Conservation (phyloP, 768 basidiomycete species). For the Cystofilobasidium macerans region DNA sequence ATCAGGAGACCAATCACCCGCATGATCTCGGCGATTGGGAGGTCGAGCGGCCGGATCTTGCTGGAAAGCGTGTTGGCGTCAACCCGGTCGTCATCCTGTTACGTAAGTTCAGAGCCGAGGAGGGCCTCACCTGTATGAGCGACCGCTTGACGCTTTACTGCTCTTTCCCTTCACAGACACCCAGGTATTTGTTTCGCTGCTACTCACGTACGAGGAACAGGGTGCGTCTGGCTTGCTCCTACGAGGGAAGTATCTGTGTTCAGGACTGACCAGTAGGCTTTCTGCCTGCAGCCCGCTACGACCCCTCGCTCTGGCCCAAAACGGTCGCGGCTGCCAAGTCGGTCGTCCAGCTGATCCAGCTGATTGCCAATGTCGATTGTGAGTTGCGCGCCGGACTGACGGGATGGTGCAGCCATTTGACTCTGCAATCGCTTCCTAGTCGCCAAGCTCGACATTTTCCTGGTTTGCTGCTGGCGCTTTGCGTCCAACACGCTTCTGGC, state of each 20-base stretch:
- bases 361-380: not conserved
- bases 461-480: not conserved
- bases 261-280: not conserved
- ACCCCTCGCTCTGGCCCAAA: not conserved
- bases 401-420: not conserved
- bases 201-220: not conserved
- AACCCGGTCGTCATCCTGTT: constrained; percentile 2
- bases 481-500: not conserved
- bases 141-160: not conserved
- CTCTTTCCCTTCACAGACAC: not conserved
- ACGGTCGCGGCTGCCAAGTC: not conserved
- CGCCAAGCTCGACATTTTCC: not conserved
- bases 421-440: not conserved
- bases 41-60: not conserved
- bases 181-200: not conserved
- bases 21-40: constrained; percentile 3
- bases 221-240: not conserved
- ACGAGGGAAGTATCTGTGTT: not conserved
- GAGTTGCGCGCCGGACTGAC: not conserved
- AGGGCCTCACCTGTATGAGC: no score
- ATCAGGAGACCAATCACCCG: not conserved
- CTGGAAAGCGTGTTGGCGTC: not conserved
- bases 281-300: not conserved
- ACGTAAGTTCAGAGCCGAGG: not conserved
- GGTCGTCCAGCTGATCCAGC: constrained; percentile 1